phyloP scores from a whole-genome alignment of 192 early-diverging fungal genomes.

The Rhizophagus clarus region DNA sequence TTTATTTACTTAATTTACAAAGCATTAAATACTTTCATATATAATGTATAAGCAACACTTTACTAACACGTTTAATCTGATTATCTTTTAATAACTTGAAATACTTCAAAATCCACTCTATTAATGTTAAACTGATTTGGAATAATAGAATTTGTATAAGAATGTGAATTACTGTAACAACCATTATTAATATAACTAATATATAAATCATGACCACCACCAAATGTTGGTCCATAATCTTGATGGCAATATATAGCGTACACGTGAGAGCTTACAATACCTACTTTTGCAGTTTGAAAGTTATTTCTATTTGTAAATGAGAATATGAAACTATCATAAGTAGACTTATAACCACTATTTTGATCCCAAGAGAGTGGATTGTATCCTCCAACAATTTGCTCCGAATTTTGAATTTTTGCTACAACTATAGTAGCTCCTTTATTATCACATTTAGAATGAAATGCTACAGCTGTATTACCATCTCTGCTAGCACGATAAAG shows the following conservation, averaged over 20 bases:
- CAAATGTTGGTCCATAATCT: neutral
- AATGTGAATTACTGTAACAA: neutral
- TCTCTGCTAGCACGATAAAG: neutral
- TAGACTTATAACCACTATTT: neutral
- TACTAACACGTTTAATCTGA: too few relatives aligned
- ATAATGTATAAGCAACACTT: too few relatives aligned
- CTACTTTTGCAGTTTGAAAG: neutral
- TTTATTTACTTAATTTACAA: too few relatives aligned
- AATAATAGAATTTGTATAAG: neutral
- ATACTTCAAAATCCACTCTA: neutral
- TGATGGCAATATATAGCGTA: neutral
- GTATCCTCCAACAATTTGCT: slow-evolving; percentile 1
- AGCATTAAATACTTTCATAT: too few relatives aligned
- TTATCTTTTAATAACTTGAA: too few relatives aligned
- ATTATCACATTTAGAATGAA: neutral
- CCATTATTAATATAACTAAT: too few relatives aligned
- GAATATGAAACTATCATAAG: neutral
- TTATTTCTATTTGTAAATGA: neutral
- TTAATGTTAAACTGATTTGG: too few relatives aligned
- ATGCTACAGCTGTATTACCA: neutral
- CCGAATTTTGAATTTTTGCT: neutral
- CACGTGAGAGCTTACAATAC: too few relatives aligned
- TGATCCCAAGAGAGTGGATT: neutral
- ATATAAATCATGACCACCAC: neutral
- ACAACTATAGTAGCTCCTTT: slow-evolving; percentile 3